Conservation (phyloP, 345 rosid genomes). For the Citrus hindsii region DNA sequence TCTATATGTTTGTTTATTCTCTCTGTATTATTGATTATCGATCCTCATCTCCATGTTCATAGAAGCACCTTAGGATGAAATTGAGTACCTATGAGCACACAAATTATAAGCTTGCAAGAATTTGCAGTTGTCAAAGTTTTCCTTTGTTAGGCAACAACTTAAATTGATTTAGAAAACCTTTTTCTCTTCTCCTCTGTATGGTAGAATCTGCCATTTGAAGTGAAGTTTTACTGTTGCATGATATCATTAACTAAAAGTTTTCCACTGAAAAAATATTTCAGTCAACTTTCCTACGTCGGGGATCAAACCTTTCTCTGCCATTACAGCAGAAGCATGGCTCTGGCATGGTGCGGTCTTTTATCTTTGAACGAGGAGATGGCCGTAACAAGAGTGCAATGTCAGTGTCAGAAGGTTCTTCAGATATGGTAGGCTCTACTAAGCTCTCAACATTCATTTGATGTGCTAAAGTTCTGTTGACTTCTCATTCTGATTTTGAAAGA, state of each 20-base stretch:
- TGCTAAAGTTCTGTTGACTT: background rate
- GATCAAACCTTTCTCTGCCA: constrained; percentile 46
- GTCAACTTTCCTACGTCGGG: constrained; percentile 80
- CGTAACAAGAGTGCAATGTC: constrained; percentile 47
- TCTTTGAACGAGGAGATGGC: constrained; percentile 81
- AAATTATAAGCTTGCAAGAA: background rate
- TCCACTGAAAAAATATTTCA: constrained; percentile 38
- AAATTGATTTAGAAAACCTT: background rate
- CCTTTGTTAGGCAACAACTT: background rate
- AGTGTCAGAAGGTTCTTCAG: constrained; percentile 51
- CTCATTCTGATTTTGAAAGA: background rate
- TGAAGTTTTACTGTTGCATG: background rate
- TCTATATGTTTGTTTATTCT: background rate
- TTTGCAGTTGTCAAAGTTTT: background rate
- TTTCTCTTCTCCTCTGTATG: background rate
- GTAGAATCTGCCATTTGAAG: background rate
- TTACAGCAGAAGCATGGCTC: constrained; percentile 57
- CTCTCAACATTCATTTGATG: background rate
- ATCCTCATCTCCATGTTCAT: background rate
- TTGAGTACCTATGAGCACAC: background rate
- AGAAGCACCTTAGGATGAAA: background rate
- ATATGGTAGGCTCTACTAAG: constrained; percentile 42
- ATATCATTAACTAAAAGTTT: background rate
- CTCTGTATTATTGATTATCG: background rate
- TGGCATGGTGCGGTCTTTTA: constrained; percentile 55